phyloP scores from a whole-genome alignment of 768 basidiomycete genomes.

The Panaeolus papilionaceus region DNA sequence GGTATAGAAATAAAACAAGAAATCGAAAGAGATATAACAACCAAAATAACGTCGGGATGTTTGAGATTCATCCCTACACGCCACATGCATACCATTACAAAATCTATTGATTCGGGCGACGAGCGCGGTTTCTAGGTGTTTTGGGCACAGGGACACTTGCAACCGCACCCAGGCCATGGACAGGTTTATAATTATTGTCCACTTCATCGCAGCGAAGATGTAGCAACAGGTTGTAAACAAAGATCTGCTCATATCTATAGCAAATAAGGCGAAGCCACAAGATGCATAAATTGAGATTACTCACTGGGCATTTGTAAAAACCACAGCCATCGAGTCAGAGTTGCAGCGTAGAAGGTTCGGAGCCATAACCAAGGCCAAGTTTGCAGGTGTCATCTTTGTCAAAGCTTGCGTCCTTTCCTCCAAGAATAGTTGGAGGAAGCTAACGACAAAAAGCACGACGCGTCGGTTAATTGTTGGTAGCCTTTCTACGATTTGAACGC shows the following conservation, averaged over 20 bases:
- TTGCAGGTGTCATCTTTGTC: conserved; percentile 92
- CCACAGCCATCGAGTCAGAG: conserved; percentile 86
- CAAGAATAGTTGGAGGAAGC: conserved; percentile 90
- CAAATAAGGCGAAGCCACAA: conserved; percentile 15
- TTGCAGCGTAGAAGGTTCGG: conserved; percentile 88
- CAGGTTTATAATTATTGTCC: conserved; percentile 80
- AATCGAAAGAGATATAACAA: neutral
- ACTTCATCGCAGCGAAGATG: conserved; percentile 78
- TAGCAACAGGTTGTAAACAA: conserved; percentile 84
- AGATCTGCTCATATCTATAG: conserved; percentile 83
- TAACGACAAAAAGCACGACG: conserved; percentile 87
- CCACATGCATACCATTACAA: neutral
- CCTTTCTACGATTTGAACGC: conserved; percentile 74
- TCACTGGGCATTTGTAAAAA: conserved; percentile 92
- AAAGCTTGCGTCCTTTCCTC: conserved; percentile 72
- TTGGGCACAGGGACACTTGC: conserved; percentile 51
- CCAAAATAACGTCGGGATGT: neutral
- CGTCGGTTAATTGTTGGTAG: conserved; percentile 88
- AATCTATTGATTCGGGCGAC: conserved; percentile 43
- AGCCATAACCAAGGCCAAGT: conserved; percentile 90
- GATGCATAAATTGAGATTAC: conserved; percentile 36
- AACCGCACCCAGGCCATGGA: conserved; percentile 80
- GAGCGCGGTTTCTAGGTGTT: conserved; percentile 61
- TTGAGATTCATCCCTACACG: neutral
- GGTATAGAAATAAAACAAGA: conserved; percentile 8